Base-by-base conservation (phyloP, 495 filamentous ascomycete species). In the Neurospora africana region DNA sequence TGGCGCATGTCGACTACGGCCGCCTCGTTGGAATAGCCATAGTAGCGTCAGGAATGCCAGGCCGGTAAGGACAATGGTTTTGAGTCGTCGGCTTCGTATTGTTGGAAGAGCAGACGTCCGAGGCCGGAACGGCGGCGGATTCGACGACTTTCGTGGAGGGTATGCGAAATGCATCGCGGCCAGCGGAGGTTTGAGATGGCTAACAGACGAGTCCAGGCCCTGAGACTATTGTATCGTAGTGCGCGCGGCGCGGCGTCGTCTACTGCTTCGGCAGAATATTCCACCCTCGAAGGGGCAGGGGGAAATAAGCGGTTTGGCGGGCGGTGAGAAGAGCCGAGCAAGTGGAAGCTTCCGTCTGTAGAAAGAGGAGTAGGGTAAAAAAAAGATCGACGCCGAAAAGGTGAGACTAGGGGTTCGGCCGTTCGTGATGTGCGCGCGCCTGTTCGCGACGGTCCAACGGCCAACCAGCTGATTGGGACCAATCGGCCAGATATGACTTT, bases 121-220 rank as follows among this genome's bases (percentile, higher is more conserved):
- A 41, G 87, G 81, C 44, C 84, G 76, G 76, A 84, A 89, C 36
- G 86, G 87, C 39, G 90, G 89, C 70, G 91, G 87, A 75, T 89
- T 87, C 71, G 90, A 92, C 75, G 88, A 88, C 81, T 92, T 95
- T 77, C 93, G 90, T 72, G 93, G 89, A 71, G 94, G 94, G 73
- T 95, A 83, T 70, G 95, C 95, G 85, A 94, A 94, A 78, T 98
- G 95, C 95, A 98, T 98, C 73, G 75, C 82, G 75, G 65, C 6
- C 15, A 58, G 53, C 38, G 38, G 2, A 30, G 39, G 33, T 71
- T 36, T 68, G 39, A 15, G 69, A 21, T 9, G 53, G 33, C 33
- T 39, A 39, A 33, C n/a, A n/a, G 30, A 30, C 10, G 30, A 30
- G 53, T 38, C n/a, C 36, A 70, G 36, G 9, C 58, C 23, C 61